Evolutionary conservation across 257 asterid genomes (phyloP), one percentile per base, ranked within the genome.

Genomic region (Eustoma russellianum): DNA sequence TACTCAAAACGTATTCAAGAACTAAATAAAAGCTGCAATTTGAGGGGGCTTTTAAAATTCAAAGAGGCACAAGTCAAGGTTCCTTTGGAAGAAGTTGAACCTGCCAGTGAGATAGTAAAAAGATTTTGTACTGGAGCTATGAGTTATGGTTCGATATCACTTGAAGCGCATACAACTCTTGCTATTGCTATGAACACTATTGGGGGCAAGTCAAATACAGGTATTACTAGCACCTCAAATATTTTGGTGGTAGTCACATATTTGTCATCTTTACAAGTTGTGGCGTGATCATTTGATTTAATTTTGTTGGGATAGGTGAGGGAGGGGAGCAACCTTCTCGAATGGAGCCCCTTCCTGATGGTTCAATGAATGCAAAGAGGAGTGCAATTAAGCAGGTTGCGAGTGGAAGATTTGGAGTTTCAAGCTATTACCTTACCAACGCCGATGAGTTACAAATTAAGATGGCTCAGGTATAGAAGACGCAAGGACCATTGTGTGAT

Each of bases 271-370:
- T 24, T 24, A 24, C 30, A 24, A 24, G 30, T 24, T 24, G 30
- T 24, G 1, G 30, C 3, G 30, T 4, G 30, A 19, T 18, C 46
- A 7, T 40, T 33, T 30, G 16, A 7, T 33, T 53, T 17, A 44
- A 5, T 61, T 18, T 41, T 53, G 43, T 54, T 54, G 19, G 61
- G n/a, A 56, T 61, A 88, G 99, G 99, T 4, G 99, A 92, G 84
- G 97, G 99, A 49, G 99, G 99, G 64, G 99, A 92, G 76, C 95
- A 88, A 55, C 99, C 99, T 47, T 85, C 95, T 64, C 94, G 99
- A 35, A 76, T 92, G 99, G 95, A 83, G 82, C 87, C 93, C 69
- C 89, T 92, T 62, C 72, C 80, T 5, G 90, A 88, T 70, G 99
- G 99, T 71, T 76, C 95, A 51, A 76, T 68, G 66, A 92, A 92